phyloP scores from a whole-genome alignment of 75 land plant species.

The Larix kaempferi region DNA sequence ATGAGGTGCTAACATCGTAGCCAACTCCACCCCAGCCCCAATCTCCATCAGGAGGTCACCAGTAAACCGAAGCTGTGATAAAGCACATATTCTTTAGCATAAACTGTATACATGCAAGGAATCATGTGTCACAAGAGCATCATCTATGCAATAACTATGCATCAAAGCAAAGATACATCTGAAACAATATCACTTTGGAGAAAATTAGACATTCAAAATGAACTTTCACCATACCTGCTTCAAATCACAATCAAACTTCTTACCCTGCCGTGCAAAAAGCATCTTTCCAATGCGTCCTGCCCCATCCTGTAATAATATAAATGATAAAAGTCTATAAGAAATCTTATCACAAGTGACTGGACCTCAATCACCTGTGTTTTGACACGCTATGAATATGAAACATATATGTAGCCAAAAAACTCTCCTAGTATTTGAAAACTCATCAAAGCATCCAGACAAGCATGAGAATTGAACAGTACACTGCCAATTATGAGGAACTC shows the following conservation, averaged over 20 bases:
- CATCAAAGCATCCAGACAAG: background rate
- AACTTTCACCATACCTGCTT: constrained; percentile 71
- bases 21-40: constrained; percentile 94
- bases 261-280: constrained; percentile 95
- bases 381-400: background rate
- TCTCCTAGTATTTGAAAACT: background rate
- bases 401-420: background rate
- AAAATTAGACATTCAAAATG: background rate
- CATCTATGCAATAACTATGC: background rate
- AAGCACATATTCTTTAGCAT: background rate
- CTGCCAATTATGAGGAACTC: background rate
- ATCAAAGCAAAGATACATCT: background rate
- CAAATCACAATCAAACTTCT: constrained; percentile 92
- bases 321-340: constrained; percentile 3
- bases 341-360: background rate
- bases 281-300: constrained; percentile 98
- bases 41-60: constrained; percentile 95
- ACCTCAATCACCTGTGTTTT: background rate
- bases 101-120: background rate
- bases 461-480: background rate
- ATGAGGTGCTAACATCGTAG: constrained; percentile 82
- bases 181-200: background rate
- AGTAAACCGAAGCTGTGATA: constrained; percentile 74
- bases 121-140: background rate
- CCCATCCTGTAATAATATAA: constrained; percentile 66